Conservation (phyloP, 768 basidiomycete species). For the Mycena sanguinolenta region DNA sequence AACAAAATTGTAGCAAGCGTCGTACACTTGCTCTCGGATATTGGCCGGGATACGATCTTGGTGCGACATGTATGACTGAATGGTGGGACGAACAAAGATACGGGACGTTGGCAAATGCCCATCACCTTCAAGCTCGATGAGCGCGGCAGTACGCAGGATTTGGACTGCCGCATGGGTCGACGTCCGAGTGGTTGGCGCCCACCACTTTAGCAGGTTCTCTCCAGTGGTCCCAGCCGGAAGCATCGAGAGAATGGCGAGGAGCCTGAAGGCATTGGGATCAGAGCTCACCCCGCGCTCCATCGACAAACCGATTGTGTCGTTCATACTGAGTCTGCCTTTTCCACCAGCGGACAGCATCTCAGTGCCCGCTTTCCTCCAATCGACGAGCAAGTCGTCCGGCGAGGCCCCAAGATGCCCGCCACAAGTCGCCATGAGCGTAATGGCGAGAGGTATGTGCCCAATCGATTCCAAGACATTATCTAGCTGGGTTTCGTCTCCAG, state of each 20-base stretch:
- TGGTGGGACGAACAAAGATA: conserved; percentile 37
- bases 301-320: conserved; percentile 21
- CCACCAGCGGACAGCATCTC: conserved; percentile 19
- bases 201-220: conserved; percentile 16
- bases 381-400: background rate
- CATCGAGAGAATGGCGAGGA: conserved; percentile 42
- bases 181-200: conserved; percentile 12
- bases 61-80: conserved; percentile 35
- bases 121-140: conserved; percentile 5
- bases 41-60: conserved; percentile 16
- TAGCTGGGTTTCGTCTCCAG: conserved; percentile 17
- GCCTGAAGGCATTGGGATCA: conserved; percentile 36
- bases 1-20: too few species aligned
- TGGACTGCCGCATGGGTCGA: conserved; percentile 18
- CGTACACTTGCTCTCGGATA: conserved; percentile 18
- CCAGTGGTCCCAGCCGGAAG: conserved; percentile 42
- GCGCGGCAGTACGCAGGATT: conserved; percentile 20
- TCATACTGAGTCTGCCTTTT: conserved; percentile 4
- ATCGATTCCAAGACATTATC: conserved; percentile 35
- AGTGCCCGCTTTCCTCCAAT: conserved; percentile 11
- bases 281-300: conserved; percentile 29
- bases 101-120: background rate
- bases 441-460: conserved; percentile 48
- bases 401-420: conserved; percentile 8
- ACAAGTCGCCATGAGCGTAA: conserved; percentile 49